Evolutionary conservation across 2,329 filamentous ascomycete species (phyloP), one percentile per base, ranked within the genome.

Genomic region (Alternaria panax): DNA sequence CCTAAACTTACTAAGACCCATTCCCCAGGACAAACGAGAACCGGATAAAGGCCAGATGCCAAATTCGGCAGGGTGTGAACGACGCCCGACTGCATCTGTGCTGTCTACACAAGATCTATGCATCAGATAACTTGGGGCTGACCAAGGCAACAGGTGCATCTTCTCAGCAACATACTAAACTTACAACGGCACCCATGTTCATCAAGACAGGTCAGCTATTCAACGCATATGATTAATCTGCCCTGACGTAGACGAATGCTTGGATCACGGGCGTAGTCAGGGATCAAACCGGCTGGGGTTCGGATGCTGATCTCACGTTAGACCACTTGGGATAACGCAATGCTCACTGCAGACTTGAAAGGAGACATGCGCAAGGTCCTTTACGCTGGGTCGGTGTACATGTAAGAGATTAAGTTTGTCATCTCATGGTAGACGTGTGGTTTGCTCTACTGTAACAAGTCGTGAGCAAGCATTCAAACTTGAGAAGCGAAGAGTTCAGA

Each of bases 251-350:
- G 45, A 48, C 30, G 45, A 48, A 34, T n/a, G 45, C 45, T 34
- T 22, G 8, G 22, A 34, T 25, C 45, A 48, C 45, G 30, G 45
- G 45, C 32, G 45, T 45, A 28, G 25, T 24, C 45, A 48, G 45
- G 45, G 30, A 24, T 36, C 28, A 48, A 16, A 18, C 14, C 14
- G 45, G 22, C 38, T 22, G 45, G 22, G 45, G 45, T 22, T 20
- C 18, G 45, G 27, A 30, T 36, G 45, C 45, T 48, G 20, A 48
- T n/a, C 45, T 48, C 20, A 48, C 28, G 45, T 48, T 48, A n/a
- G 45, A 36, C 22, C 45, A 28, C 7, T 28, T 36, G 45, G 30
- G 28, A 48, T 48, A 48, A 48, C 28, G 45, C 45, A 36, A 48
- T 48, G 45, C 45, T 48, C 28, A 36, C 45, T 48, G 45, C 45